Conservation (phyloP, 208 protist species). For the Trypanosomatidae sp. region DNA sequence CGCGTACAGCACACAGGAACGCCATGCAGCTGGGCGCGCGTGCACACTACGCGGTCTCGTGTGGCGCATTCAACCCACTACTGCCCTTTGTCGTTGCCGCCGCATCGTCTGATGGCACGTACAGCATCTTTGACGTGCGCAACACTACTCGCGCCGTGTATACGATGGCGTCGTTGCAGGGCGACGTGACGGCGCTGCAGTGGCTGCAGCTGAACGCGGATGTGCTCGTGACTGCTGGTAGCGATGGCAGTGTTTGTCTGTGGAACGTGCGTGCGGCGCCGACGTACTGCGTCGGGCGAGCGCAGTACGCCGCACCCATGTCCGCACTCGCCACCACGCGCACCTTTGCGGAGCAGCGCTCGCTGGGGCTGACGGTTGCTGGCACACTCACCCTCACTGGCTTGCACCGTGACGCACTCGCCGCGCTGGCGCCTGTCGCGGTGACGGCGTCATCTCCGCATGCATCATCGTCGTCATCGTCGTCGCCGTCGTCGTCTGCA, state of each 20-base stretch:
- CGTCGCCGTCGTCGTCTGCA: not conserved
- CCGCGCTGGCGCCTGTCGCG: constrained; percentile 19
- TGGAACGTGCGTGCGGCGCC: constrained; percentile 69
- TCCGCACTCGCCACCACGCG: constrained; percentile 33
- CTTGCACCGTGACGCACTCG: constrained; percentile 25
- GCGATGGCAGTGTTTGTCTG: constrained; percentile 60
- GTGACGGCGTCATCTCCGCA: not conserved
- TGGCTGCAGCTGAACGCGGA: constrained; percentile 61
- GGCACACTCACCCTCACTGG: constrained; percentile 21
- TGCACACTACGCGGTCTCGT: constrained; percentile 9
- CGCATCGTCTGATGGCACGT: constrained; percentile 48
- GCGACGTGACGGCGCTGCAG: constrained; percentile 41
- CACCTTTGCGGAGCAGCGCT: constrained; percentile 54
- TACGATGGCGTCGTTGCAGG: constrained; percentile 53
- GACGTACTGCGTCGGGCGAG: constrained; percentile 65
- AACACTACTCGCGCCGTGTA: constrained; percentile 30
- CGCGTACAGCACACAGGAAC: constrained; percentile 9
- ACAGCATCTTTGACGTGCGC: constrained; percentile 65
- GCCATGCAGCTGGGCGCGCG: constrained; percentile 6
- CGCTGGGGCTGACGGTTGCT: constrained; percentile 40
- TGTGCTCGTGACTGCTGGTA: constrained; percentile 56
- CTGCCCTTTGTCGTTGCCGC: constrained; percentile 45
- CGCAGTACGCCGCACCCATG: constrained; percentile 39
- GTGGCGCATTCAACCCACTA: constrained; percentile 55
- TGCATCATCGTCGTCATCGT: not conserved